phyloP scores from a whole-genome alignment of 345 rosid genomes.

The Odontarrhena argentea region DNA sequence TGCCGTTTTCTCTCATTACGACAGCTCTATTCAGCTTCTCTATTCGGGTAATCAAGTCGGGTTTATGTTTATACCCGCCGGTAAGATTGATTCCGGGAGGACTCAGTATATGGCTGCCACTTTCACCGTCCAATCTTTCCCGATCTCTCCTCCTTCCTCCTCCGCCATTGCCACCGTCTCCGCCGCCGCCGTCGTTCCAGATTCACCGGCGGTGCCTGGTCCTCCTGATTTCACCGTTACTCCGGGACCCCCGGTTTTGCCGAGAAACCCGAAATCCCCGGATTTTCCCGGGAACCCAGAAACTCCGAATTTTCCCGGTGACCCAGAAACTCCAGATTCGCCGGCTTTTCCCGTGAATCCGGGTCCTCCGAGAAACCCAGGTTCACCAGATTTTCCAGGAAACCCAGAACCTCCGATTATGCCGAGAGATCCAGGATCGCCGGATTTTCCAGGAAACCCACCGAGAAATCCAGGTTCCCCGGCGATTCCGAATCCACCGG shows the following conservation, averaged over 20 bases:
- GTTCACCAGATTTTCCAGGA: conserved; percentile 18
- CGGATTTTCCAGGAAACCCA: conserved; percentile 23
- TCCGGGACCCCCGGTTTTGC: conserved; percentile 18
- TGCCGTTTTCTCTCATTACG: conserved; percentile 89
- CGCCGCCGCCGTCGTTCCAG: conserved; percentile 40
- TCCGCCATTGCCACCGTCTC: conserved; percentile 39
- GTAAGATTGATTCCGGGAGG: conserved; percentile 73
- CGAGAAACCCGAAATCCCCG: conserved; percentile 30
- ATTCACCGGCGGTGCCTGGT: conserved; percentile 22
- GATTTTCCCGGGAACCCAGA: conserved; percentile 26
- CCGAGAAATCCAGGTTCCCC: conserved; percentile 27
- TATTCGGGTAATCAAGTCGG: conserved; percentile 89
- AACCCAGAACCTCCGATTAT: conserved; percentile 8
- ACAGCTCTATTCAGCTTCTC: conserved; percentile 86
- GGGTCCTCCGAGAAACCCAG: conserved; percentile 16
- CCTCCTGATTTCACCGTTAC: conserved; percentile 35
- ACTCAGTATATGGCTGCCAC: conserved; percentile 96
- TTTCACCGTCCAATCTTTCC: conserved; percentile 84
- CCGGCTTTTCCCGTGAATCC: conserved; percentile 21
- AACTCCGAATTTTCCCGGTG: neutral
- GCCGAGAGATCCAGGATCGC: conserved; percentile 35
- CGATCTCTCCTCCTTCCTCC: conserved; percentile 46
- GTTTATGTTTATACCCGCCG: conserved; percentile 98
- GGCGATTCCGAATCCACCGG: neutral
- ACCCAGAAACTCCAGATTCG: neutral